These are phyloP conservation scores for Ganoderma lucidum DNA, from an alignment of 1,284 basidiomycete genomes.

Conservation along the genomic window DNA sequence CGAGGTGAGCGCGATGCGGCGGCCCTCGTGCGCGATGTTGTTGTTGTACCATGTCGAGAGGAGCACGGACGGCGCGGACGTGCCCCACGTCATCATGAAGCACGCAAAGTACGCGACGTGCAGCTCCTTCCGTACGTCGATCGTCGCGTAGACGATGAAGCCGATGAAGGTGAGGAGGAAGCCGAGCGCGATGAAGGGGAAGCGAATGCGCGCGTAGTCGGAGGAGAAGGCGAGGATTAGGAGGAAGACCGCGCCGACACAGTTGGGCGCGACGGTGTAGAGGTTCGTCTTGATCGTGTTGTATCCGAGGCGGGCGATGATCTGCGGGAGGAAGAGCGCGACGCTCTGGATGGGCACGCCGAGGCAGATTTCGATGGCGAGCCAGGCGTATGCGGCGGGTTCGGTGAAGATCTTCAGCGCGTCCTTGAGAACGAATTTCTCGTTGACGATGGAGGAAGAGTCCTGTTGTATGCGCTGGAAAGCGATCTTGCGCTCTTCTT, in stretches of 20 bases:
- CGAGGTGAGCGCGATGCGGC: constrained; percentile 57
- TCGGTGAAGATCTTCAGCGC: constrained; percentile 54
- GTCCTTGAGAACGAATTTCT: constrained; percentile 52
- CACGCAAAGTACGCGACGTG: constrained; percentile 58
- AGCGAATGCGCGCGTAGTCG: constrained; percentile 52
- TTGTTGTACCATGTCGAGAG: constrained; percentile 60
- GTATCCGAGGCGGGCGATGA: constrained; percentile 58
- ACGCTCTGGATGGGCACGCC: constrained; percentile 58
- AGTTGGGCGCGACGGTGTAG: constrained; percentile 61
- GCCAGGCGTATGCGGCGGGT: constrained; percentile 53
- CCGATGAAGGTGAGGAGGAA: constrained; percentile 54
- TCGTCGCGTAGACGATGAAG: constrained; percentile 59
- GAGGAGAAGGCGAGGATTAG: constrained; percentile 59
- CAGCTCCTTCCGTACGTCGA: constrained; percentile 48
- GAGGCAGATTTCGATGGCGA: constrained; percentile 51
- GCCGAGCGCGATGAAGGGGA: constrained; percentile 42
- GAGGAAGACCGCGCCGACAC: constrained; percentile 56
- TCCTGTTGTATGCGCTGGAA: constrained; percentile 54
- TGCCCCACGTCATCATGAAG: constrained; percentile 55
- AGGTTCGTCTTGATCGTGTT: constrained; percentile 58
- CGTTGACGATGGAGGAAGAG: constrained; percentile 55
- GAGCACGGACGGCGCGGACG: constrained; percentile 57
- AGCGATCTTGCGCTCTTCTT: constrained; percentile 53
- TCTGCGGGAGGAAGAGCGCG: constrained; percentile 60
- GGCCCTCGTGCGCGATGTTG: constrained; percentile 57